A percentile compares a stretch with the other conserved stretches of the same genome.
Conservation (phyloP, 192 early-diverging fungal species). For the Coemansia sp. region DNA sequence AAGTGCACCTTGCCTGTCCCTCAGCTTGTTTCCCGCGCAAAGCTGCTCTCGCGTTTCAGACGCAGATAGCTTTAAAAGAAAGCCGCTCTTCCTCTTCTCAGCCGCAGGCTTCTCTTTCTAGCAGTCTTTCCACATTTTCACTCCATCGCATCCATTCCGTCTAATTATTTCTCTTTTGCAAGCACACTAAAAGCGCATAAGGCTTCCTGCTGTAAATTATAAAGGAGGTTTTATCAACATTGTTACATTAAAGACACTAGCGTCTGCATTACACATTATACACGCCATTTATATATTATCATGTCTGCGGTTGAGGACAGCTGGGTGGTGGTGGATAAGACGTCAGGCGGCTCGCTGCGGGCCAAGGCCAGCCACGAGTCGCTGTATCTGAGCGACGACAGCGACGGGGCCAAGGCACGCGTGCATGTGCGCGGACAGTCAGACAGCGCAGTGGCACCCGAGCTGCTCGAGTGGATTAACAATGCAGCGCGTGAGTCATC, state of each 20-base stretch:
- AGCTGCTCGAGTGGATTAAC: slow-evolving; percentile 52
- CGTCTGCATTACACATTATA: neutral
- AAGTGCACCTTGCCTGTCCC: slow-evolving; percentile 5
- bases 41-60: no score
- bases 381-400: slow-evolving; percentile 31
- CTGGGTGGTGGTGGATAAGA: slow-evolving; percentile 57
- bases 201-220: neutral
- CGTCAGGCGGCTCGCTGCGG: slow-evolving; percentile 34
- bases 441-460: slow-evolving; percentile 25
- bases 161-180: neutral
- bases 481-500: slow-evolving; percentile 40
- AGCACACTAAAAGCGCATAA: neutral
- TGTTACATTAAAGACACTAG: neutral
- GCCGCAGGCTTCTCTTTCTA: no score
- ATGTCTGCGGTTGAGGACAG: slow-evolving; percentile 39
- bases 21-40: neutral
- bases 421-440: slow-evolving; percentile 34
- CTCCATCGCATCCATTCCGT: no score
- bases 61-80: no score
- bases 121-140: no score
- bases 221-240: neutral
- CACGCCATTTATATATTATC: neutral
- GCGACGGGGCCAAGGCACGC: slow-evolving; percentile 18
- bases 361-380: slow-evolving; percentile 55
- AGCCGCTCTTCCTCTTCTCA: no score